Evolutionary conservation across 2,329 filamentous ascomycete species (phyloP).

Genomic region (Cytospora piceae): DNA sequence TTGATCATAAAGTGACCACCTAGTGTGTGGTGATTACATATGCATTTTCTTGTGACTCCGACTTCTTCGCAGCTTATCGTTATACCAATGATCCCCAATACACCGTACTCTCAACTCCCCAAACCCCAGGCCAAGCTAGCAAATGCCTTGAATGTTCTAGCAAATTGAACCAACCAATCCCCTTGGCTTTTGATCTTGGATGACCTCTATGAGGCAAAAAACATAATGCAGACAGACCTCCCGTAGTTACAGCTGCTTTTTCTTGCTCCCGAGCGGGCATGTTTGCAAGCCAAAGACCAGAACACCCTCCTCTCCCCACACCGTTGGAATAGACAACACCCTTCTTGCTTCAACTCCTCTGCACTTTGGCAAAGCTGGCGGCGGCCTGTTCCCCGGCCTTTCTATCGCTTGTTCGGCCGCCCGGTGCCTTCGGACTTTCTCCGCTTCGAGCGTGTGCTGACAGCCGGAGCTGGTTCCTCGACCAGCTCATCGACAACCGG

Average conservation of each 20-base stretch:
- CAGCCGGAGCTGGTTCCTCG: not conserved
- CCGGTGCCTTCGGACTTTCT: not conserved
- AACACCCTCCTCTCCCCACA: not conserved
- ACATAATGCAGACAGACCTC: not conserved
- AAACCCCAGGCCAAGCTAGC: not conserved
- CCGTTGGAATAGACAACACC: no score
- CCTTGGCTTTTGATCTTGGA: constrained; percentile 4
- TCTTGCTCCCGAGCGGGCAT: not conserved
- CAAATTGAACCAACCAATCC: not conserved
- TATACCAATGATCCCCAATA: not conserved
- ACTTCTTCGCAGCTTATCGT: not conserved
- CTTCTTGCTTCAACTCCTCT: not conserved
- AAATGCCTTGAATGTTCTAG: constrained; percentile 13
- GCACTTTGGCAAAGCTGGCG: not conserved
- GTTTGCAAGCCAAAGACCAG: not conserved
- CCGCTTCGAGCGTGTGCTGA: not conserved
- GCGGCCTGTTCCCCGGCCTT: not conserved
- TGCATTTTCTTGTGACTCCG: not conserved
- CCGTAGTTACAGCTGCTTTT: not conserved
- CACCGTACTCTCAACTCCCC: not conserved
- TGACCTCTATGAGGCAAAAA: constrained; percentile 16
- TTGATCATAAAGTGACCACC: not conserved
- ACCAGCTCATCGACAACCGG: no score
- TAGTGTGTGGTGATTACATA: not conserved
- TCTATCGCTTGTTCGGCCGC: not conserved